Conservation (phyloP, 768 basidiomycete genomes). For the Panus rudis region DNA sequence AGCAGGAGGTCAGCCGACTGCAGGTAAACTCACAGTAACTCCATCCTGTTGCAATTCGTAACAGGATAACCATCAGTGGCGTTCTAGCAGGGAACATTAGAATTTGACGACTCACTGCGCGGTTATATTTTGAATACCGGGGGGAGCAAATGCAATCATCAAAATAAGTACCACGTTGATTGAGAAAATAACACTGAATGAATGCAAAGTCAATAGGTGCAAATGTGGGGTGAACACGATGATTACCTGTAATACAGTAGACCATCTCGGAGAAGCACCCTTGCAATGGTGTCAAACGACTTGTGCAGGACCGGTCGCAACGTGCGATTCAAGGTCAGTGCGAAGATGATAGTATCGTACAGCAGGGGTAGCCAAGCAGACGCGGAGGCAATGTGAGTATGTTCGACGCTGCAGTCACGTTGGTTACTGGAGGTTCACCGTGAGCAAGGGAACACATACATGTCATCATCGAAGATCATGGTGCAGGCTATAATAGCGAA, state of each 20-base stretch:
- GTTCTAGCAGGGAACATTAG: too few relatives aligned
- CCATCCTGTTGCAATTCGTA: conserved; percentile 16
- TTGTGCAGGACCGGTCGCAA: conserved; percentile 14
- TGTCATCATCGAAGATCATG: conserved; percentile 27
- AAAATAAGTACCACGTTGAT: conserved; percentile 32
- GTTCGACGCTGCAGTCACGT: not conserved
- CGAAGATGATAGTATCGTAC: conserved; percentile 32
- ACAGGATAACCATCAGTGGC: not conserved
- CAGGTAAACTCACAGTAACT: conserved; percentile 33
- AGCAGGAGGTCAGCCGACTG: not conserved
- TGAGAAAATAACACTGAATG: conserved; percentile 28
- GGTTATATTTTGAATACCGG: conserved; percentile 27
- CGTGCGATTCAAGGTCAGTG: conserved; percentile 28
- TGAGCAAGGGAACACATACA: conserved; percentile 18
- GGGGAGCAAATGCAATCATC: conserved; percentile 28
- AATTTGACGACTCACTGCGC: conserved; percentile 25
- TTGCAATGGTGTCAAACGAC: conserved; percentile 15
- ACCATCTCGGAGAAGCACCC: conserved; percentile 26
- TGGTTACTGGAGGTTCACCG: not conserved
- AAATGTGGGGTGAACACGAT: not conserved
- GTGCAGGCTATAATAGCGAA: conserved; percentile 28
- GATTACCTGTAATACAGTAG: conserved; percentile 29
- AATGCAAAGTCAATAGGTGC: not conserved
- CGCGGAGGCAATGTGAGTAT: conserved; percentile 21
- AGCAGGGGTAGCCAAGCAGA: conserved; percentile 36